These are phyloP conservation scores for Pseudognaphalium luteoalbum DNA, from an alignment of 129 eudicot genomes.

Conservation along the genomic window DNA sequence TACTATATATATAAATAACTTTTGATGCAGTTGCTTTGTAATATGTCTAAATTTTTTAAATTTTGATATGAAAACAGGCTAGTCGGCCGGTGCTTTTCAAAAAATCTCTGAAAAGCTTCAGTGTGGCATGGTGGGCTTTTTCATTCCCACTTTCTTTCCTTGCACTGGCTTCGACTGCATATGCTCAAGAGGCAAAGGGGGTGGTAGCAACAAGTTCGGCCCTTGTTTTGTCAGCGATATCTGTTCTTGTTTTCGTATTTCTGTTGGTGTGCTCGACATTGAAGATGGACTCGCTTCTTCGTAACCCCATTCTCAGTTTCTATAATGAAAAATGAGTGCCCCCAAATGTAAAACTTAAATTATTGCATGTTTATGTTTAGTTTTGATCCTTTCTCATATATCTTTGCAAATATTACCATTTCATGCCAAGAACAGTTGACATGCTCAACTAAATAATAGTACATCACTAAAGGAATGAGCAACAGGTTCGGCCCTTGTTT, in stretches of 20 bases:
- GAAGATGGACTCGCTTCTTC: constrained; percentile 32
- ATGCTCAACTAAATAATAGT: no score
- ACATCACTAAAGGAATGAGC: neutral
- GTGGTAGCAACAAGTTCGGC: constrained; percentile 16
- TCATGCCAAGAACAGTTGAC: neutral
- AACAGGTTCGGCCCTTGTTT: no score
- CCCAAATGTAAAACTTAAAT: neutral
- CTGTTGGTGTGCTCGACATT: constrained; percentile 35
- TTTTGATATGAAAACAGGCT: constrained; percentile 27
- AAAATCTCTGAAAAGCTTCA: constrained; percentile 52
- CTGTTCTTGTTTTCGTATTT: constrained; percentile 33
- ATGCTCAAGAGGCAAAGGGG: constrained; percentile 42
- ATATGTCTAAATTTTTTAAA: neutral
- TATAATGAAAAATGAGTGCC: neutral
- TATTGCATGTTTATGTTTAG: neutral
- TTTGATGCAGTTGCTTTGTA: neutral
- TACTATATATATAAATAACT: neutral
- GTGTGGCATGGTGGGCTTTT: constrained; percentile 72
- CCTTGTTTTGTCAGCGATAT: constrained; percentile 28
- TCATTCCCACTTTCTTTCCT: constrained; percentile 51
- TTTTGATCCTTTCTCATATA: neutral
- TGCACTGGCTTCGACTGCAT: constrained; percentile 45
- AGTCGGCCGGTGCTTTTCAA: constrained; percentile 51
- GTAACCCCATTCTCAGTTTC: constrained; percentile 38
- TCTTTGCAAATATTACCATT: neutral